Base-by-base conservation (phyloP, 345 rosid species). In the Camelina hispida region DNA sequence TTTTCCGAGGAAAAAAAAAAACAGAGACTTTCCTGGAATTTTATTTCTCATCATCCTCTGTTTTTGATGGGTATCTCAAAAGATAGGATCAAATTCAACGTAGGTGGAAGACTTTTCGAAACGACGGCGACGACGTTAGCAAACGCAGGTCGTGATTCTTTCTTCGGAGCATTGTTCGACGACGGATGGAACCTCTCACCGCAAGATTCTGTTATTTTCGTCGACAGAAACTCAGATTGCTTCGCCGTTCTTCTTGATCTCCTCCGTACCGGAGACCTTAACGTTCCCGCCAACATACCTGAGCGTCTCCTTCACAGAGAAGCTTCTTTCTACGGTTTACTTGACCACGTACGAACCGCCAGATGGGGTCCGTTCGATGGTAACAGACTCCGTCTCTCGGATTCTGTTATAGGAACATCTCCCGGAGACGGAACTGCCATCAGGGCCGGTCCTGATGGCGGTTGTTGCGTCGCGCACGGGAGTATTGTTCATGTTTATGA, bases 401-500 rank as follows among this genome's bases (percentile, higher is more conserved):
- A 79, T 64, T 89, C 93, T 1, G 83, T 90, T 8, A 79, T 83
- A 7, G 98, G 99, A n/a, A 86, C 77, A 13, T 98, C 99, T 12
- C 99, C 99, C 0, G 99, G 99, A 5, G 99, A 95, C 14, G 99
- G 98, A 37, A 92, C 99, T 0, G 98, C 97, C 17, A 87, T 95
- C 55, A 87, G 99, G 18, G 99, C 98, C 0, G 97, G 94, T 1
- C 98, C 98, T 0, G 91, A 90, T 44, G 99, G 98, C 5, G 99
- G 99, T 9, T 90, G 96, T 77, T 89, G 97, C 47, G 97, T 95
- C 22, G 99, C 93, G 0, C 99, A 95, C 44, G 99, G 99, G 2
- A 89, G 94, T 51, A 73, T 95, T 47, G 99, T 92, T 4, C 99
- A 86, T 46, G 96, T 93, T 37, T 92, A 82, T 46, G 94, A 95